Evolutionary conservation across 23 red algal species (phyloP).

Genomic region (Agarophyton chilense): DNA sequence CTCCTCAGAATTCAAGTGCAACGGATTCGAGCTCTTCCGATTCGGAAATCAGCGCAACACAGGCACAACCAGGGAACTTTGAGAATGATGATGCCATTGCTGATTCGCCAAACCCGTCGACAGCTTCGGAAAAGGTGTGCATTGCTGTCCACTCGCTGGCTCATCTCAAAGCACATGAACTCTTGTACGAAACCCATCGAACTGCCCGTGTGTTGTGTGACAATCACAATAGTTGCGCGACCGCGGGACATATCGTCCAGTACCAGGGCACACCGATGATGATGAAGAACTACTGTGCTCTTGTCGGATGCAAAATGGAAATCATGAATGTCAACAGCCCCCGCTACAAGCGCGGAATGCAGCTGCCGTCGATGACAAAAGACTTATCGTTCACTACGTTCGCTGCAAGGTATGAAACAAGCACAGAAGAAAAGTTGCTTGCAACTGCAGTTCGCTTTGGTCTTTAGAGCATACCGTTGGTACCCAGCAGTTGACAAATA

Average conservation of each 20-base stretch:
- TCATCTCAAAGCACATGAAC: neutral
- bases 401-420: slow-evolving; percentile 27
- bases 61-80: too few species aligned
- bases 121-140: neutral
- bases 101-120: too few species aligned
- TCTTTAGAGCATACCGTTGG: too few species aligned
- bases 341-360: slow-evolving; percentile 11
- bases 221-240: slow-evolving; percentile 18
- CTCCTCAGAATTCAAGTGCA: neutral
- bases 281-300: slow-evolving; percentile 33
- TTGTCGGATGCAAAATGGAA: neutral
- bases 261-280: slow-evolving; percentile 16
- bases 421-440: slow-evolving; percentile 37
- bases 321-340: slow-evolving; percentile 50
- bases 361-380: slow-evolving; percentile 12
- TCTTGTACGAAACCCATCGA: slow-evolving; percentile 1
- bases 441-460: slow-evolving; percentile 30
- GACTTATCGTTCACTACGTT: slow-evolving; percentile 6
- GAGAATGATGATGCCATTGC: too few species aligned
- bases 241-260: slow-evolving; percentile 19
- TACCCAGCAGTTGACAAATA: too few species aligned
- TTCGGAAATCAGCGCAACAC: too few species aligned
- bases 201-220: slow-evolving; percentile 36
- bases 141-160: slow-evolving; percentile 7
- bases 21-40: too few species aligned